phyloP scores from a whole-genome alignment of 202 grass and related monocot species.

The Brachypodium distachyon region DNA sequence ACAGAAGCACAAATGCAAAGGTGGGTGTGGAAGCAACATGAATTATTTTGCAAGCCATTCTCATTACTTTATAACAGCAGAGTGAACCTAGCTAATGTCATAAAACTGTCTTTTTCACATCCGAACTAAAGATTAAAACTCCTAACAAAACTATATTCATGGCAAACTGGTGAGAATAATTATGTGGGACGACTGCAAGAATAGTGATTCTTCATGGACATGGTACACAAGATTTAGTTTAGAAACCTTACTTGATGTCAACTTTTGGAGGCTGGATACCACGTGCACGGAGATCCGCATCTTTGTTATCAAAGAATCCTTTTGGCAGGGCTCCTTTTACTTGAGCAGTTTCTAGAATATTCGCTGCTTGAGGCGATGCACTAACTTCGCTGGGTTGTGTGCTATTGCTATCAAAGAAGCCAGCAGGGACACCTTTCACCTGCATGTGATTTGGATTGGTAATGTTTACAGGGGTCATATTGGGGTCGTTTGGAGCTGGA shows the following conservation, averaged over 20 bases:
- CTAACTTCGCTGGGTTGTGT: slow-evolving; percentile 27
- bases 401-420: slow-evolving; percentile 53
- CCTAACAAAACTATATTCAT: neutral
- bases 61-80: neutral
- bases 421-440: slow-evolving; percentile 54
- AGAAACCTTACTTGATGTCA: slow-evolving; percentile 71
- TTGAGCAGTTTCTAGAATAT: slow-evolving; percentile 34
- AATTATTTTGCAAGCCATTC: neutral
- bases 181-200: neutral
- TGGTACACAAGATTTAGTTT: neutral
- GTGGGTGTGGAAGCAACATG: neutral
- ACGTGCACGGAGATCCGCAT: slow-evolving; percentile 89
- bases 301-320: slow-evolving; percentile 99
- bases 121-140: neutral
- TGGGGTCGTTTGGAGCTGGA: slow-evolving; percentile 19
- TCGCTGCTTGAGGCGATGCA: slow-evolving; percentile 7
- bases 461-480: slow-evolving; percentile 12
- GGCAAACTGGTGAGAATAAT: neutral
- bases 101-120: neutral
- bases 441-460: slow-evolving; percentile 15
- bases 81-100: neutral
- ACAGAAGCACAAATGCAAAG: neutral
- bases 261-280: slow-evolving; percentile 89
- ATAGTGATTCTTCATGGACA: neutral
- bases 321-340: slow-evolving; percentile 80